Conservation (phyloP, 2,329 filamentous ascomycete species). For the Microsporum canis region DNA sequence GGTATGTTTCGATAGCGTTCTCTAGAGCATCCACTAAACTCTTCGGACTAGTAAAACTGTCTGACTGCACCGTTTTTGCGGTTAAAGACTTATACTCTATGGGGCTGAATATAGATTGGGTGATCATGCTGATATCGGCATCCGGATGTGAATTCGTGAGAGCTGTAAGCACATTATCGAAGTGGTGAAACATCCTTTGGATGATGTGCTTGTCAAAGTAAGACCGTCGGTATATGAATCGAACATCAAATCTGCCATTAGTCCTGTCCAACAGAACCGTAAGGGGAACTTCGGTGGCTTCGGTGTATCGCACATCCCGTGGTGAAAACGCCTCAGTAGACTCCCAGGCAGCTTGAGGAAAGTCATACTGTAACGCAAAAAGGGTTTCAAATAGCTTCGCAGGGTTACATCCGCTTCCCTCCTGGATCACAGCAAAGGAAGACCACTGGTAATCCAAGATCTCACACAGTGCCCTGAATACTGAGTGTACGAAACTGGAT, state of each 20-base stretch:
- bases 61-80: background rate
- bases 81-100: background rate
- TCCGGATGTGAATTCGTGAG: background rate
- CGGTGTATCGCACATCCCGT: background rate
- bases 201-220: background rate
- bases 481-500: background rate
- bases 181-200: background rate
- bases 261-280: background rate
- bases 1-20: background rate
- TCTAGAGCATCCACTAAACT: background rate
- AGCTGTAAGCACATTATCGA: background rate
- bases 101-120: background rate
- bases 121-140: background rate
- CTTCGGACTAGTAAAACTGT: background rate
- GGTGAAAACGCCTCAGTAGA: background rate
- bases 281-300: background rate
- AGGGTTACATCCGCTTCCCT: background rate
- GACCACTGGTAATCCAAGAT: slow-evolving; percentile 5
- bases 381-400: slow-evolving; percentile 4
- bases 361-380: slow-evolving; percentile 2
- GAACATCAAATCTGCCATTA: background rate
- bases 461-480: background rate
- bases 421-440: background rate
- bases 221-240: background rate
- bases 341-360: background rate